Percentiles rank a stretch among this genome's conserved stretches.
These are phyloP conservation scores for Vickermania spadyakhi DNA, from an alignment of 208 protist species.

Conservation along the genomic window DNA sequence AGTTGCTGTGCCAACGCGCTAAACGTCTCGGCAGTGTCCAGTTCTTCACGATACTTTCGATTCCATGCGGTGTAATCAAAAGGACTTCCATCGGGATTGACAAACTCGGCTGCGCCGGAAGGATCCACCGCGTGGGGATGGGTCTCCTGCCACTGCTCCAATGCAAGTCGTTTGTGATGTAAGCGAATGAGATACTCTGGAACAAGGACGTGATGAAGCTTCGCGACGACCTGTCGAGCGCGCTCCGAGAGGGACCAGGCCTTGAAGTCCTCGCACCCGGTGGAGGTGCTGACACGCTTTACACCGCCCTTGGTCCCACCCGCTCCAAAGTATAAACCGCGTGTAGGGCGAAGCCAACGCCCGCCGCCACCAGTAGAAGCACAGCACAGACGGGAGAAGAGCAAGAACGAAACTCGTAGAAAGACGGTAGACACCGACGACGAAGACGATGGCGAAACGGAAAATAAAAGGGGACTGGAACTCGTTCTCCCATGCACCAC, in stretches of 20 bases:
- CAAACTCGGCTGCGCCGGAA: conserved; percentile 14
- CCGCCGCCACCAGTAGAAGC: too few species aligned
- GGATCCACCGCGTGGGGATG: conserved; percentile 5
- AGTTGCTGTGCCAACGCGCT: conserved; percentile 33
- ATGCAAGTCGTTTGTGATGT: conserved; percentile 28
- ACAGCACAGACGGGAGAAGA: too few species aligned
- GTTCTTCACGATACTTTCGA: conserved; percentile 61
- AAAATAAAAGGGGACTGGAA: too few species aligned
- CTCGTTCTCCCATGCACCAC: too few species aligned
- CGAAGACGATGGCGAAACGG: too few species aligned
- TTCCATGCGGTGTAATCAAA: conserved; percentile 75
- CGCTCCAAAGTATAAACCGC: conserved; percentile 39
- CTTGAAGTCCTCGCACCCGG: conserved; percentile 55
- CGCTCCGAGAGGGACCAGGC: conserved; percentile 42
- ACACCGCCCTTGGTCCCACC: conserved; percentile 75
- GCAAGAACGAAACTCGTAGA: too few species aligned
- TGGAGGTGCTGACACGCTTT: conserved; percentile 33
- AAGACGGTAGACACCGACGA: too few species aligned
- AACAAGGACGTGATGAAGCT: conserved; percentile 72
- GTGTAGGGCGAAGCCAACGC: conserved; percentile 10
- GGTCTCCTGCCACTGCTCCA: conserved; percentile 44
- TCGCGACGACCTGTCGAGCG: conserved; percentile 32
- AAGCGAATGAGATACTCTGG: conserved; percentile 78
- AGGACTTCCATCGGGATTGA: conserved; percentile 36
- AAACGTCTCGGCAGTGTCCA: conserved; percentile 46